These are phyloP conservation scores for Coemansia sp. DNA, from an alignment of 192 early-diverging fungal species.

Conservation along the genomic window DNA sequence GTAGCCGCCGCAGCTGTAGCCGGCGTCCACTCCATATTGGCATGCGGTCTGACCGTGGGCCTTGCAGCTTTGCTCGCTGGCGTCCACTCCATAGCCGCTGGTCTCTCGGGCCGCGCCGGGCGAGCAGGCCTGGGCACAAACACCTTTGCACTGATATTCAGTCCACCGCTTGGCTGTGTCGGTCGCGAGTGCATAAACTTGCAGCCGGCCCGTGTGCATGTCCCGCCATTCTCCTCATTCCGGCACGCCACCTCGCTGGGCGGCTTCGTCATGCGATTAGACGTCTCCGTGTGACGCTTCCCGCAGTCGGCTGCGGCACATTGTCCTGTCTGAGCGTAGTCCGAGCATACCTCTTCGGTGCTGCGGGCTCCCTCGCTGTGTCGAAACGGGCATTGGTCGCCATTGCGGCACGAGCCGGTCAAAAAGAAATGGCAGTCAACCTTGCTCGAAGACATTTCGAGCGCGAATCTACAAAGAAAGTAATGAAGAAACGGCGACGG, in stretches of 20 bases:
- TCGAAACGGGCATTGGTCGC: constrained; percentile 36
- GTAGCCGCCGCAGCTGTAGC: not conserved
- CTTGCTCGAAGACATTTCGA: constrained; percentile 22
- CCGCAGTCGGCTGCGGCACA: constrained; percentile 40
- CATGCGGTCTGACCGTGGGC: not conserved
- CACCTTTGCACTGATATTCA: constrained; percentile 32
- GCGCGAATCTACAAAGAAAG: not conserved
- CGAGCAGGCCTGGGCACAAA: constrained; percentile 32
- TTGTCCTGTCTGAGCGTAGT: constrained; percentile 30
- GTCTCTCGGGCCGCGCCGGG: not conserved
- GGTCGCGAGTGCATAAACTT: constrained; percentile 31
- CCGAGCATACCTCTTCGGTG: constrained; percentile 26
- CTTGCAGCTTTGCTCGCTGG: not conserved
- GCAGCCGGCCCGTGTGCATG: constrained; percentile 36
- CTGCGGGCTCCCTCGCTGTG: constrained; percentile 34
- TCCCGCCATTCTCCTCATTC: constrained; percentile 45
- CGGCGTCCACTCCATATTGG: constrained; percentile 38
- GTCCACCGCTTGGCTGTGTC: not conserved
- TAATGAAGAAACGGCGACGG: not conserved
- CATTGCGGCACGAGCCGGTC: constrained; percentile 38
- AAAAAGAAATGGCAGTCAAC: constrained; percentile 52
- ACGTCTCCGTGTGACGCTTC: constrained; percentile 27
- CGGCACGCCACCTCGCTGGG: constrained; percentile 39
- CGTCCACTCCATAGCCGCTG: constrained; percentile 11
- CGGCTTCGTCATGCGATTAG: constrained; percentile 16